Evolutionary conservation across 305 asterid species (phyloP), one percentile per base, ranked within the genome.

Genomic region (Fraxinus dipetala): DNA sequence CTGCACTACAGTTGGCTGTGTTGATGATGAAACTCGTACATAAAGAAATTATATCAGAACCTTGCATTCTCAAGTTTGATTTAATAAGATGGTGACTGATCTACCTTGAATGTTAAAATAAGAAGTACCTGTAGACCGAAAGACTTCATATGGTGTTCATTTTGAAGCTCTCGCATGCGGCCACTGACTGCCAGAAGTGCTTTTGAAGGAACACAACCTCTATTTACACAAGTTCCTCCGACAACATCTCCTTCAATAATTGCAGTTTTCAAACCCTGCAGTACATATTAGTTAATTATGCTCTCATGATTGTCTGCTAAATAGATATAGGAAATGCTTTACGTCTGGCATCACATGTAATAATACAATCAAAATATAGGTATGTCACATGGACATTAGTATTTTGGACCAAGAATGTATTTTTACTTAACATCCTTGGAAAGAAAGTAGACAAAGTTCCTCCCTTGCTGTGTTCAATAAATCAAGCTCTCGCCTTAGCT

Each of bases 131-230:
- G 97, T 85, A 94, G 87, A 81, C 98, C 97, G 59, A 94, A 93
- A 73, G 97, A 88, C 87, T 92, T 93, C 95, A 94, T 85, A 81
- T 92, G 98, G 40, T 89, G 97, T 81, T 93, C 97, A 81, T 92
- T 91, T 77, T 92, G 97, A 87, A 94, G 97, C 84, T 93, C 98
- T 75, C 97, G 88, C 98, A 93, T 94, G 78, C 98, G 93, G 48
- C 98, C 98, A 87, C 98, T 94, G 73, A 92, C 98, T 40, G 98
- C 97, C 80, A 94, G 92, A 87, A 94, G 98, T 77, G 98, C 98
- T 87, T 94, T 94, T 76, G 98, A 94, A 85, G 98, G 97, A 81
- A 93, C 97, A 72, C 97, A 92, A 14, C 97, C 97, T 86, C 98
- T 89, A 69, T 93, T 94, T 73, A 94, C 97, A 83, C 98, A 93